A percentile compares a stretch with the other conserved stretches of the same genome.
Evolutionary conservation across 352 stramenopile genomes (phyloP).

Genomic region (Achlya hypogyna): DNA sequence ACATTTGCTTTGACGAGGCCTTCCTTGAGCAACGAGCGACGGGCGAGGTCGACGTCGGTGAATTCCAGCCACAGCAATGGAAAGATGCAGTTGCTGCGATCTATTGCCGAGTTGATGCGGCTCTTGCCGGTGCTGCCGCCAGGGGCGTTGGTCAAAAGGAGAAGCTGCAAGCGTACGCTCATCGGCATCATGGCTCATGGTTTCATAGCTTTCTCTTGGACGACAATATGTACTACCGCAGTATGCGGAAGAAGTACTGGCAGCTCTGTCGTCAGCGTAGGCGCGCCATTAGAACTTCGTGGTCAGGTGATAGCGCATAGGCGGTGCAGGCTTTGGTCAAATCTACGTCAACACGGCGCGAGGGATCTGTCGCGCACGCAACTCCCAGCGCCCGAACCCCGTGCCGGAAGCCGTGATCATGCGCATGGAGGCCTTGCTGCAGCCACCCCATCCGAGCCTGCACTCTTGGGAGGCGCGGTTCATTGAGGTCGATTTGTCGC

Average conservation of each 20-base stretch:
- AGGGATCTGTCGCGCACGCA: neutral
- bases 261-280: constrained; percentile 13
- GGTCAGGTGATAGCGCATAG: neutral
- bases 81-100: neutral
- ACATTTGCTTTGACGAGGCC: constrained; percentile 8
- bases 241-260: constrained; percentile 16
- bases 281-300: neutral
- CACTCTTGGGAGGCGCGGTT: constrained; percentile 1
- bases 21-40: neutral
- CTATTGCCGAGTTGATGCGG: neutral
- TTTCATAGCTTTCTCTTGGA: constrained; percentile 16
- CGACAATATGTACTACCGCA: constrained; percentile 21
- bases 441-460: neutral
- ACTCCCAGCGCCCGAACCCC: neutral
- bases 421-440: constrained; percentile 3
- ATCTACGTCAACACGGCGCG: neutral
- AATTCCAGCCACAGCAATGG: neutral
- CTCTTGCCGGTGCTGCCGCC: neutral
- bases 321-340: constrained; percentile 4
- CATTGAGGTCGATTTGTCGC: neutral
- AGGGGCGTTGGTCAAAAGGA: neutral
- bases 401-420: constrained; percentile 2
- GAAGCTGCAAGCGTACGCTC: no score
- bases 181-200: no score
- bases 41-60: neutral